phyloP scores from a whole-genome alignment of 2,329 filamentous ascomycete genomes.

The Paracamarosporium sp. region DNA sequence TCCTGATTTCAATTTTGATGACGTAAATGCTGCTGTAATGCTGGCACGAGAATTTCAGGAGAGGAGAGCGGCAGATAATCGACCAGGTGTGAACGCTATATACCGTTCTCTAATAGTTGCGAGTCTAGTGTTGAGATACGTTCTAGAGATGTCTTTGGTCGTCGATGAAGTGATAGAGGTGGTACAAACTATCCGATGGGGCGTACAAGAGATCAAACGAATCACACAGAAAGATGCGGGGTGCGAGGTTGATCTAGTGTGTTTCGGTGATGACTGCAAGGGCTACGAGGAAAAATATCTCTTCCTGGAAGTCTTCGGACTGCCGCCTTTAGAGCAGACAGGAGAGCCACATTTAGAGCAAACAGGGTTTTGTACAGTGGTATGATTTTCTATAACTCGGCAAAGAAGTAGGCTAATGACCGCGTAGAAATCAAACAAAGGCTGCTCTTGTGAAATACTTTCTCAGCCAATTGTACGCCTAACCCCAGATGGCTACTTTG shows the following conservation, averaged over 20 bases:
- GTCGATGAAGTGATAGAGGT: background rate
- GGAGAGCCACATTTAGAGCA: background rate
- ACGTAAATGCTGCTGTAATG: background rate
- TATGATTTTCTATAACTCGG: background rate
- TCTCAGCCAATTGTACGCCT: background rate
- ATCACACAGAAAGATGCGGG: background rate
- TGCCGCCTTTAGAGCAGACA: background rate
- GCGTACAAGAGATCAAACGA: background rate
- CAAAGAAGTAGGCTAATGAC: background rate
- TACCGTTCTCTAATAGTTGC: background rate
- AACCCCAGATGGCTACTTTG: background rate
- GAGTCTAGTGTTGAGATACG: background rate
- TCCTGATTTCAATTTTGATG: background rate
- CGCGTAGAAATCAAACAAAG: background rate
- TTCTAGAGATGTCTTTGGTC: background rate
- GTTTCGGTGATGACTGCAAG: background rate
- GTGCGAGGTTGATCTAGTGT: background rate
- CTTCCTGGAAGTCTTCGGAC: background rate
- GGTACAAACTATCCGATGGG: background rate
- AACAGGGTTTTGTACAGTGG: background rate
- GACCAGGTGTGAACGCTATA: background rate
- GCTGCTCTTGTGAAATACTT: background rate
- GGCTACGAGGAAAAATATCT: background rate
- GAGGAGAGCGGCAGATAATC: background rate
- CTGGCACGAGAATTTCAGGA: background rate